A percentile compares a stretch with the other conserved stretches of the same genome.
phyloP scores from a whole-genome alignment of 345 rosid genomes.

The Eucalyptus marginata region DNA sequence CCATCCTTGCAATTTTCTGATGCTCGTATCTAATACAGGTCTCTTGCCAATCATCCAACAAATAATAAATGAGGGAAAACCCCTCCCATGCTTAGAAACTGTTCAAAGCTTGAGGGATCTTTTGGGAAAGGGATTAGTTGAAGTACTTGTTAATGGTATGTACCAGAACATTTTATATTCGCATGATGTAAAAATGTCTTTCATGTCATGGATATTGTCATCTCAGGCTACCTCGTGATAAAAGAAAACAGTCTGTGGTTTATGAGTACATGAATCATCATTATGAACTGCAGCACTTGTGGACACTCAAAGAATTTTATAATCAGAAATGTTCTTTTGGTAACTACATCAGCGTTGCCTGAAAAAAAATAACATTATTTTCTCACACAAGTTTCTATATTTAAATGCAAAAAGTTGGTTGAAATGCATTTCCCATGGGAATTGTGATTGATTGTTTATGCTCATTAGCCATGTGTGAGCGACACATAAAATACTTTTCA shows the following conservation, averaged over 20 bases:
- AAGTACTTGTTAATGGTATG: conserved; percentile 56
- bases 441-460: background rate
- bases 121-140: conserved; percentile 29
- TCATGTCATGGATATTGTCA: background rate
- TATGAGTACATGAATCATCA: background rate
- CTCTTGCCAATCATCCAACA: conserved; percentile 79
- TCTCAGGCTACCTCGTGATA: background rate
- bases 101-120: conserved; percentile 24
- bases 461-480: background rate
- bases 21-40: conserved; percentile 23
- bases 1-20: background rate
- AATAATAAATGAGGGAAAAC: conserved; percentile 39
- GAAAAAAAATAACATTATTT: background rate
- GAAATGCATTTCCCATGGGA: background rate
- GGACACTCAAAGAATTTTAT: background rate
- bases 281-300: background rate
- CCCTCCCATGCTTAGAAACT: conserved; percentile 33
- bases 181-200: background rate
- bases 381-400: background rate
- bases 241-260: background rate
- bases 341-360: background rate
- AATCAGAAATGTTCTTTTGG: background rate
- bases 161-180: background rate
- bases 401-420: background rate
- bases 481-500: background rate